Evolutionary conservation across 202 grass and related monocot genomes (phyloP).

Genomic region (Brachypodium distachyon): DNA sequence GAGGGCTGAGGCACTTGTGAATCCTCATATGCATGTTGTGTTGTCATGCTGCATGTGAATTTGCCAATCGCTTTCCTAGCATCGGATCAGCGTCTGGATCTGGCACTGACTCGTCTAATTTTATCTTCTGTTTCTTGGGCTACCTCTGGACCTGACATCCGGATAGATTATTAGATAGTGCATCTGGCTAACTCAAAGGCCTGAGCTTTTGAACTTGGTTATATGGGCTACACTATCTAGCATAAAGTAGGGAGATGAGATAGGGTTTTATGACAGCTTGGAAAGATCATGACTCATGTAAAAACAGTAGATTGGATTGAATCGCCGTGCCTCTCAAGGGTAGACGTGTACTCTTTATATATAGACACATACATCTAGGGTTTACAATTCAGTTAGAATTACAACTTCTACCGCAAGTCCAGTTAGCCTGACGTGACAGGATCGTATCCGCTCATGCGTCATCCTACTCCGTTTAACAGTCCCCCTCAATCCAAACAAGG

Average conservation of each 20-base stretch:
- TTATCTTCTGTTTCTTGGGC: not conserved
- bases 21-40: not conserved
- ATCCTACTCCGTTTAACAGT: not conserved
- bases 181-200: not conserved
- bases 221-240: not conserved
- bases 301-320: no score
- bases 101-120: not conserved
- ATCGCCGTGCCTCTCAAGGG: no score
- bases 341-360: no score
- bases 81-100: not conserved
- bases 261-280: not conserved
- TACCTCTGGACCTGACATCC: not conserved
- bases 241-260: constrained; percentile 9
- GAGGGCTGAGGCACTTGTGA: not conserved
- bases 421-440: no score
- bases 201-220: not conserved
- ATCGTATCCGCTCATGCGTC: not conserved
- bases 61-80: not conserved
- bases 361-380: no score
- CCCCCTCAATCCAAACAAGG: not conserved
- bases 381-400: no score
- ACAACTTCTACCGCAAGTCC: no score
- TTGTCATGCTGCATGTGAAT: not conserved
- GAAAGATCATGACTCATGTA: constrained; percentile 25
- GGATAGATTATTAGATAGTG: not conserved